Conservation (phyloP, 768 basidiomycete genomes). For the Roridomyces roridus region DNA sequence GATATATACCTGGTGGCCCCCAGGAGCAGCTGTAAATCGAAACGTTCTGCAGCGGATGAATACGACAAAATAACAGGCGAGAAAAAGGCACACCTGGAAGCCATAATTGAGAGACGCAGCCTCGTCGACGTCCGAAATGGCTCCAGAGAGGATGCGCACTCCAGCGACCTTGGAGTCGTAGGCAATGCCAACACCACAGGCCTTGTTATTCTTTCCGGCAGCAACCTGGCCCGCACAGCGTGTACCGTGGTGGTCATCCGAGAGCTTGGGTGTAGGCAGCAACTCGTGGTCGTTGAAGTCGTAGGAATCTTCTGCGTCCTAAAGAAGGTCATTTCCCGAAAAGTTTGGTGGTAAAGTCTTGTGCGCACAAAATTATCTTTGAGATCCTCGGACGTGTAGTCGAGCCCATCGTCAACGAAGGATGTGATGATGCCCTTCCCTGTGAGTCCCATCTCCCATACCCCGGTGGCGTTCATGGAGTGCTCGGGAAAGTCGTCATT, state of each 20-base stretch:
- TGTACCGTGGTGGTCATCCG: slow-evolving; percentile 96
- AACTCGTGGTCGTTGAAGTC: slow-evolving; percentile 95
- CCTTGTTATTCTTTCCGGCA: slow-evolving; percentile 92
- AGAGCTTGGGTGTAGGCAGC: slow-evolving; percentile 85
- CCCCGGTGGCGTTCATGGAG: slow-evolving; percentile 89
- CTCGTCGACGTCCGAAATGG: slow-evolving; percentile 95
- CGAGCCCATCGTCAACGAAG: slow-evolving; percentile 94
- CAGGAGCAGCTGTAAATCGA: slow-evolving; percentile 97
- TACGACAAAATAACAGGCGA: no score
- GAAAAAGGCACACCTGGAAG: no score
- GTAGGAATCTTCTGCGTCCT: slow-evolving; percentile 89
- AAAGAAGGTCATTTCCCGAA: slow-evolving; percentile 38
- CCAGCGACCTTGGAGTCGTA: slow-evolving; percentile 92
- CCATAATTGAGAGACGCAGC: slow-evolving; percentile 94
- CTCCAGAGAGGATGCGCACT: slow-evolving; percentile 92
- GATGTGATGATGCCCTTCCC: slow-evolving; percentile 88
- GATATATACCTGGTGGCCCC: slow-evolving; percentile 70
- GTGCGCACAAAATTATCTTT: slow-evolving; percentile 86
- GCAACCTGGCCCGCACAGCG: slow-evolving; percentile 98
- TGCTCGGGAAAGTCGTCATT: slow-evolving; percentile 84
- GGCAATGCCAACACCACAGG: slow-evolving; percentile 94
- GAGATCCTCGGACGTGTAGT: slow-evolving; percentile 87
- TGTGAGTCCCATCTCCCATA: slow-evolving; percentile 92
- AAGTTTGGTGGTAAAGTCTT: background rate
- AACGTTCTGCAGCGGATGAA: no score